These are phyloP conservation scores for Saksenaea vasiformis DNA, from an alignment of 371 early-diverging fungal species.

Conservation along the genomic window DNA sequence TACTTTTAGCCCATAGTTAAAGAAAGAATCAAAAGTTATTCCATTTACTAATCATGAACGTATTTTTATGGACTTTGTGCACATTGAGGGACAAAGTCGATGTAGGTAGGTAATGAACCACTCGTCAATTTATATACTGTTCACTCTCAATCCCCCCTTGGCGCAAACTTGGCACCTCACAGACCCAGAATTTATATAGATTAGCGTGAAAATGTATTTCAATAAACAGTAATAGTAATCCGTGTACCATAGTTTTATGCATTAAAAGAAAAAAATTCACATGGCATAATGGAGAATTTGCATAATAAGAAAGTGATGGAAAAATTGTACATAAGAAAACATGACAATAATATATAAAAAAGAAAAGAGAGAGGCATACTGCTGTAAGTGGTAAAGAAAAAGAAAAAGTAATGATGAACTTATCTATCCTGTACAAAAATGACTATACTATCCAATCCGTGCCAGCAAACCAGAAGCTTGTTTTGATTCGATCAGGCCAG, in stretches of 20 bases:
- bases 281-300: conserved; percentile 2
- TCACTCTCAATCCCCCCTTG: no score
- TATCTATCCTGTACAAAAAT: conserved; percentile 1
- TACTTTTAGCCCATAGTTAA: no score
- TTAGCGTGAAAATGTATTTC: no score
- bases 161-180: no score
- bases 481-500: conserved; percentile 3
- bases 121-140: no score
- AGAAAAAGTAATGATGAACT: background rate
- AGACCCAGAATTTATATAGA: no score
- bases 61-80: no score
- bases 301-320: background rate
- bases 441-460: background rate
- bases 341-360: background rate
- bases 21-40: no score
- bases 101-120: no score
- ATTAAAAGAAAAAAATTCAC: conserved; percentile 1
- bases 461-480: background rate
- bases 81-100: no score
- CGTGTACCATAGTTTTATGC: conserved; percentile 1
- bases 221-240: no score
- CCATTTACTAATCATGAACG: no score
- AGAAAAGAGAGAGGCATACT: background rate
- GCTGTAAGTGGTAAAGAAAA: background rate
- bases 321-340: conserved; percentile 5